phyloP scores from a whole-genome alignment of 78 protist species.

The Salpingoeca rosetta region DNA sequence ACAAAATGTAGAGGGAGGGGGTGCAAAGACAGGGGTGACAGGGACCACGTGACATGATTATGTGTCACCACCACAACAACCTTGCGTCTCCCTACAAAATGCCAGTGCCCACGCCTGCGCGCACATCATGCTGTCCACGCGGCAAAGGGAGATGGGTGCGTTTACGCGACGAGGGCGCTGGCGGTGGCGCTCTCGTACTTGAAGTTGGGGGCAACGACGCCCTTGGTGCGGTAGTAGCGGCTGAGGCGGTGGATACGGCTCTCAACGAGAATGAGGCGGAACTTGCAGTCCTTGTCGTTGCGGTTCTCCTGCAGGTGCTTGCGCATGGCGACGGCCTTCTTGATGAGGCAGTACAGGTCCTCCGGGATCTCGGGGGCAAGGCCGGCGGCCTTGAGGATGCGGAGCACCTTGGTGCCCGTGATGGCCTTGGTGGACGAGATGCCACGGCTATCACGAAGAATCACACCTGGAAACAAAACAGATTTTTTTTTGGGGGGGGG shows the following conservation, averaged over 20 bases:
- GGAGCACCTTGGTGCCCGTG: constrained; percentile 97
- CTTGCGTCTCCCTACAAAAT: too few relatives aligned
- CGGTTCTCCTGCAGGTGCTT: constrained; percentile 95
- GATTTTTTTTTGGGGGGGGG: too few relatives aligned
- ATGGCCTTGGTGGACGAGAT: constrained; percentile 85
- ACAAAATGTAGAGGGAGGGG: too few relatives aligned
- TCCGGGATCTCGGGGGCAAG: constrained; percentile 98
- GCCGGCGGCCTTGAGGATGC: constrained; percentile 89
- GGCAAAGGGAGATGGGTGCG: too few relatives aligned
- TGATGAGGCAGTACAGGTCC: constrained; percentile 97
- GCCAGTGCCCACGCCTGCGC: too few relatives aligned
- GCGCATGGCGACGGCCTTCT: constrained; percentile 98
- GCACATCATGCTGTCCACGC: too few relatives aligned
- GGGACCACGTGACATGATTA: too few relatives aligned
- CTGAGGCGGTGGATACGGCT: constrained; percentile 97
- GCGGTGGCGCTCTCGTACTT: constrained; percentile 93
- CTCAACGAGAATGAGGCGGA: constrained; percentile 97
- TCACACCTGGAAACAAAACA: too few relatives aligned
- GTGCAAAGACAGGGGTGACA: too few relatives aligned
- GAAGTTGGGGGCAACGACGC: constrained; percentile 91
- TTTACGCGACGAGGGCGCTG: constrained; percentile 89
- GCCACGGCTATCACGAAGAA: constrained; percentile 89
- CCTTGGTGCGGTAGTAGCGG: constrained; percentile 92
- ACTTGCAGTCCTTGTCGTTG: constrained; percentile 95
- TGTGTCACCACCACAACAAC: too few relatives aligned